These are phyloP conservation scores for Schizophyllum commune DNA, from an alignment of 1,284 basidiomycete species.

Conservation along the genomic window DNA sequence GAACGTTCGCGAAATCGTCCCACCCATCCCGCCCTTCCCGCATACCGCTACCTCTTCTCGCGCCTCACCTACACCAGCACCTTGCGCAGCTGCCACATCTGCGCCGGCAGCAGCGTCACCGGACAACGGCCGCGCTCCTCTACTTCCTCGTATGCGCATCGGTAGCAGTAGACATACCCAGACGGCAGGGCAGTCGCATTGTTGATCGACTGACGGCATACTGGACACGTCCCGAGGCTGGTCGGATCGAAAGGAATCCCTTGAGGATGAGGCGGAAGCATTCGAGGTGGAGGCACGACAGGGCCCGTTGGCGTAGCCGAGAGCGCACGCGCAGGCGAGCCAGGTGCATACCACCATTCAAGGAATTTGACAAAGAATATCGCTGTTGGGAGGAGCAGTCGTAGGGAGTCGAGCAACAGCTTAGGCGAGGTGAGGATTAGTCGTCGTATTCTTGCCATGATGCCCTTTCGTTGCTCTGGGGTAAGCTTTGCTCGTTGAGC, in stretches of 20 bases:
- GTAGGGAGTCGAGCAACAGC: conserved; percentile 66
- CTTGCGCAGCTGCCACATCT: conserved; percentile 80
- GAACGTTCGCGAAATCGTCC: too few relatives aligned
- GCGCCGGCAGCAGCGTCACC: conserved; percentile 72
- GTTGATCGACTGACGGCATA: conserved; percentile 70
- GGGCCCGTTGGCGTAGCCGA: conserved; percentile 55
- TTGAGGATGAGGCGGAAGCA: conserved; percentile 65
- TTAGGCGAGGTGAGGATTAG: conserved; percentile 49
- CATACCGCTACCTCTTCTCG: too few relatives aligned
- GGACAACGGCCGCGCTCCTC: conserved; percentile 78
- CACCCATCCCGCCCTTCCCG: too few relatives aligned
- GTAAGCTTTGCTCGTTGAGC: not conserved
- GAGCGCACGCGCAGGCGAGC: conserved; percentile 74
- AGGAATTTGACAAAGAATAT: conserved; percentile 97
- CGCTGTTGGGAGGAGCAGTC: conserved; percentile 80
- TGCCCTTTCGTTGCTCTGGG: conserved; percentile 21
- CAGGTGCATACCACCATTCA: conserved; percentile 99
- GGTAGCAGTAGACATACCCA: conserved; percentile 96
- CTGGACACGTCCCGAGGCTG: conserved; percentile 76
- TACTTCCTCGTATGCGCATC: conserved; percentile 83
- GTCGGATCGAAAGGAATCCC: conserved; percentile 51
- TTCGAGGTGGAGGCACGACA: conserved; percentile 65
- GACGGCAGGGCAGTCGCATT: conserved; percentile 90
- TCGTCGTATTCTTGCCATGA: conserved; percentile 34
- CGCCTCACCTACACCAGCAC: conserved; percentile 53